A percentile compares a stretch with the other conserved stretches of the same genome.
These are phyloP conservation scores for Mycena galericulata DNA, from an alignment of 768 basidiomycete genomes.

Conservation along the genomic window DNA sequence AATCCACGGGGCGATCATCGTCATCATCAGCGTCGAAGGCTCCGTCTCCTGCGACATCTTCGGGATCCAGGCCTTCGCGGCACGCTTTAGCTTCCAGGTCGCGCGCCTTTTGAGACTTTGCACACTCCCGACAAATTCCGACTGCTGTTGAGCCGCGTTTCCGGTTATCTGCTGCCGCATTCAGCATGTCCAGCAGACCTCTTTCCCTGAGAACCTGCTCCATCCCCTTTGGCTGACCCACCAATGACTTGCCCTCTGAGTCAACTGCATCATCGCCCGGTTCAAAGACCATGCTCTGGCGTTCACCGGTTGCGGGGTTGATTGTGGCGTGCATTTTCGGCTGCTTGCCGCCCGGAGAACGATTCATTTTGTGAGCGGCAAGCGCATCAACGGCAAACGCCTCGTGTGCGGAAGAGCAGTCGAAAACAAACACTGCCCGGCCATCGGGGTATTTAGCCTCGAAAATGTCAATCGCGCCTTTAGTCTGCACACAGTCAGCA, in stretches of 20 bases:
- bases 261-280: conserved; percentile 19
- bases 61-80: conserved; percentile 24
- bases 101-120: conserved; percentile 29
- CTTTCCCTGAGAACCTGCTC: conserved; percentile 33
- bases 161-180: conserved; percentile 9
- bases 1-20: conserved; percentile 1
- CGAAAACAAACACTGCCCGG: conserved; percentile 37
- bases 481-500: conserved; percentile 6
- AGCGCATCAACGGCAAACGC: conserved; percentile 41
- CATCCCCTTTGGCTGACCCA: conserved; percentile 38
- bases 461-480: conserved; percentile 30
- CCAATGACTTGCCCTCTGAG: conserved; percentile 23
- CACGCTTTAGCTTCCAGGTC: conserved; percentile 31
- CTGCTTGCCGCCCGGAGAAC: conserved; percentile 38
- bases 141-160: conserved; percentile 21
- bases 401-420: conserved; percentile 42
- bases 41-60: conserved; percentile 17
- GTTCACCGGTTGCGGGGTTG: conserved; percentile 29
- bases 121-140: conserved; percentile 34
- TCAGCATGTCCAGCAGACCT: conserved; percentile 13
- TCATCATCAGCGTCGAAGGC: conserved; percentile 31
- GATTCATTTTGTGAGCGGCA: conserved; percentile 43
- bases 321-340: conserved; percentile 34
- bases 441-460: conserved; percentile 37
- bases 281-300: conserved; percentile 35